A percentile compares a stretch with the other conserved stretches of the same genome.
Conservation (phyloP, 1,284 basidiomycete species). For the Butyriboletus appendiculatus region DNA sequence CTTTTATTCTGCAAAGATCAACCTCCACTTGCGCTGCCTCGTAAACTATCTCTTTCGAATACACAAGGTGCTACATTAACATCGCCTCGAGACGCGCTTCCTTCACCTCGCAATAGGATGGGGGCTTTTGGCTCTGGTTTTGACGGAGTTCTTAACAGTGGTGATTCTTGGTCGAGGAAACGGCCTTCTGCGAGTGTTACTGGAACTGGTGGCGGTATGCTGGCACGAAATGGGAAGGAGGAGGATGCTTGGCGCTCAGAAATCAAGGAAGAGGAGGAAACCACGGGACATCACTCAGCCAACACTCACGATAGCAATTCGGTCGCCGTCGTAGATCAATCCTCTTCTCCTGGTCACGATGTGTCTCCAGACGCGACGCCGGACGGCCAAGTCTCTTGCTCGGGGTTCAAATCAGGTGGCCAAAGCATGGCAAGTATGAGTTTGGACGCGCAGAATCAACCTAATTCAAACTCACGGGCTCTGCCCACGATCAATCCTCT, state of each 20-base stretch:
- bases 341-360: constrained; percentile 11
- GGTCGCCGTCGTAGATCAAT: constrained; percentile 9
- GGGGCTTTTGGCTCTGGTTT: constrained; percentile 56
- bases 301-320: constrained; percentile 9
- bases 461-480: constrained; percentile 7
- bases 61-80: constrained; percentile 48
- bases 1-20: constrained; percentile 41
- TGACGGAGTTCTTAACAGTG: constrained; percentile 67
- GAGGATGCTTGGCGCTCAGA: constrained; percentile 44
- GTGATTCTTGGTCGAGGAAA: constrained; percentile 68
- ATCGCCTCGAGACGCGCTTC: constrained; percentile 61
- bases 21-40: constrained; percentile 47
- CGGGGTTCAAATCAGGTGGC: constrained; percentile 5
- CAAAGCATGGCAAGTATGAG: constrained; percentile 20
- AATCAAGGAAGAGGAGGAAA: constrained; percentile 63
- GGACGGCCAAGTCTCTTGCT: constrained; percentile 13
- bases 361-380: constrained; percentile 5
- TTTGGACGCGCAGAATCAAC: constrained; percentile 14
- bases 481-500: constrained; percentile 20
- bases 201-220: constrained; percentile 38
- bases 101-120: constrained; percentile 67
- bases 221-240: constrained; percentile 43
- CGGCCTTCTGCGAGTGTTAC: constrained; percentile 54
- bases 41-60: constrained; percentile 71
- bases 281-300: constrained; percentile 27